Conservation (phyloP, 768 basidiomycete species). For the Termitomyces eurrhizus region DNA sequence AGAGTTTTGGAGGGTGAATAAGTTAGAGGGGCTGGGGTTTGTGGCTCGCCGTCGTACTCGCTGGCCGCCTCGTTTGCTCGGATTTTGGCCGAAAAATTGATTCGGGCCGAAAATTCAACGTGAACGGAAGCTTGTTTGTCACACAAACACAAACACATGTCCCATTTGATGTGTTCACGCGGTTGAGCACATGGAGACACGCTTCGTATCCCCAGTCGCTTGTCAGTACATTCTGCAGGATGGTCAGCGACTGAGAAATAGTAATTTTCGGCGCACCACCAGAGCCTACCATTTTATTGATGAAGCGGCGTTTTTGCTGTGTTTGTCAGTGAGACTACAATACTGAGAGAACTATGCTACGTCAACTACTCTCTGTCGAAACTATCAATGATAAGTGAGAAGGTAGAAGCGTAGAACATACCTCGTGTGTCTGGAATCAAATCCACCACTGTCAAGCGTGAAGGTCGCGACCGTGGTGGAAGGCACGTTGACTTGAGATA, state of each 20-base stretch:
- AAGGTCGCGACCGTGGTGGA: background rate
- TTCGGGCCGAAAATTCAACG: slow-evolving; percentile 51
- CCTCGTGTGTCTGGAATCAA: background rate
- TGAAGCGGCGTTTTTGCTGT: background rate
- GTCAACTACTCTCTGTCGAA: background rate
- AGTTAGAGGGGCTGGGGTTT: slow-evolving; percentile 28
- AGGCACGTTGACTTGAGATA: background rate
- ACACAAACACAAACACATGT: slow-evolving; percentile 30
- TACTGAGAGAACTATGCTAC: background rate
- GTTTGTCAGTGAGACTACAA: background rate
- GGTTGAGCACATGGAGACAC: background rate
- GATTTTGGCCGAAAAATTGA: slow-evolving; percentile 60
- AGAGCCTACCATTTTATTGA: background rate
- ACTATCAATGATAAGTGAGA: background rate
- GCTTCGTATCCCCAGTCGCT: background rate
- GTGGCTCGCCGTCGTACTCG: slow-evolving; percentile 28
- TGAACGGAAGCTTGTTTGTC: slow-evolving; percentile 32
- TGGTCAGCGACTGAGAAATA: background rate
- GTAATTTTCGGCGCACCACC: background rate
- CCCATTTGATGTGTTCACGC: slow-evolving; percentile 6
- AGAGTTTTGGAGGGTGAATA: slow-evolving; percentile 30
- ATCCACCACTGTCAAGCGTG: background rate
- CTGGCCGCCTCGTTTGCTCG: slow-evolving; percentile 56
- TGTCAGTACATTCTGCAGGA: background rate
- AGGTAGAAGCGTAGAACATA: background rate